phyloP scores from a whole-genome alignment of 352 stramenopile genomes.

The Plasmopara viticola region DNA sequence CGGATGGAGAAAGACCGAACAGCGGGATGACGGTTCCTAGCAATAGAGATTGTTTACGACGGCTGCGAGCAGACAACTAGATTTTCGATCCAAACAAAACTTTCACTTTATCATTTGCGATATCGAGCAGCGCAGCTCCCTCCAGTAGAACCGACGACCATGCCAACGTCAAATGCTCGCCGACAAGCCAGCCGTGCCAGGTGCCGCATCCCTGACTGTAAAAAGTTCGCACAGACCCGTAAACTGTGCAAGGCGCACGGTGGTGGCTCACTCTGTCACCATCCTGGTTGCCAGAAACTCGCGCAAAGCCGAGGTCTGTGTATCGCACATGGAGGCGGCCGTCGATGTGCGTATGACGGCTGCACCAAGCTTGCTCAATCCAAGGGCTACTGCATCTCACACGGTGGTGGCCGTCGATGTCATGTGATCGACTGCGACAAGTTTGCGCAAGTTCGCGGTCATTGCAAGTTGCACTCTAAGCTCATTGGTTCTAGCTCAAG shows the following conservation, averaged over 20 bases:
- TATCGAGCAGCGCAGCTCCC: too few relatives aligned
- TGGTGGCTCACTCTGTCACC: slow-evolving; percentile 70
- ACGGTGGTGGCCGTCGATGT: slow-evolving; percentile 70
- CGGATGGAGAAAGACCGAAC: too few relatives aligned
- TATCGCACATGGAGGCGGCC: slow-evolving; percentile 72
- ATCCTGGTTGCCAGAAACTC: slow-evolving; percentile 72
- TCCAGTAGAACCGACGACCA: slow-evolving; percentile 1
- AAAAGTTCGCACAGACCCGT: slow-evolving; percentile 80
- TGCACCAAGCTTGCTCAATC: slow-evolving; percentile 75
- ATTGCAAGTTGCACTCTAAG: slow-evolving; percentile 84
- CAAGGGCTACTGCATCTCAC: slow-evolving; percentile 78
- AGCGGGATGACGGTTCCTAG: too few relatives aligned
- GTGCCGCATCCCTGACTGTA: slow-evolving; percentile 60
- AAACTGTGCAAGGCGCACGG: slow-evolving; percentile 82
- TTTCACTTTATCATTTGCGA: too few relatives aligned
- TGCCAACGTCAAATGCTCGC: slow-evolving; percentile 30
- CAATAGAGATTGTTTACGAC: too few relatives aligned
- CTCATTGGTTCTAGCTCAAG: slow-evolving; percentile 16
- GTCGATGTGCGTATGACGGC: slow-evolving; percentile 63
- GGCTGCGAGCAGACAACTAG: too few relatives aligned
- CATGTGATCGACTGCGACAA: slow-evolving; percentile 72
- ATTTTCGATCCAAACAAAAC: too few relatives aligned
- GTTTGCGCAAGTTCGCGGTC: slow-evolving; percentile 83
- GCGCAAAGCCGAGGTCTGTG: slow-evolving; percentile 70
- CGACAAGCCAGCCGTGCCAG: slow-evolving; percentile 67